Evolutionary conservation across 2,329 filamentous ascomycete species (phyloP), one percentile per base, ranked within the genome.

Genomic region (Fusarium scirpi): DNA sequence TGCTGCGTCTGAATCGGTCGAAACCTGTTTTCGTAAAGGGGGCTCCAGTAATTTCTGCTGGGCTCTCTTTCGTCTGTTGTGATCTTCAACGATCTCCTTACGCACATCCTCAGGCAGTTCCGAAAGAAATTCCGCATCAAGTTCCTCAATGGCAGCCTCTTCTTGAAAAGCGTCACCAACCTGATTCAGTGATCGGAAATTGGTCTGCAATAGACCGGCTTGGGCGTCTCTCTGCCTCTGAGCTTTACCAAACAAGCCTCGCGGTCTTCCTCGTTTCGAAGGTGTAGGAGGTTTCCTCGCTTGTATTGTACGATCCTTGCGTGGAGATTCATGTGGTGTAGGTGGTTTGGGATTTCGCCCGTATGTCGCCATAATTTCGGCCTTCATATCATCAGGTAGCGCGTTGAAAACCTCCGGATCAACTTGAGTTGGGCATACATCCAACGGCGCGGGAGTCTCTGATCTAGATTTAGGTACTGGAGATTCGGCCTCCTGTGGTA

Each of bases 371-470:
- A 98, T 80, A 1, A 98, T 85, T 79, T 98, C 96, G 3, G 90
- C 89, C 67, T 94, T 92, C 77, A 99, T 89, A 67, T 97, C 94
- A 40, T 92, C 90, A 0, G 96, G 96, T 1, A 99, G 84, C 2
- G 92, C 93, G 44, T 91, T 88, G 67, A 98, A 91, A 3, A 94
- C 92, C 44, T 95, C 93, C 0, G 90, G 90, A 75, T 99, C 96
- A 22, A 98, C 85, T 73, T 97, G 93, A 1, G 94, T 93, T 29
- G 93, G 90, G 3, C 90, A 91, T 27, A 61, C 34, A 12, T 78
- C 77, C 13, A 74, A 77, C 4, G 79, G 80, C 44, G 81, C 81
- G 13, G 83, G 81, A 64, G 82, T 81, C 40, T 81, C 78, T 1
- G 83, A 80, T 45, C 80, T 80, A 68, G 66, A 76, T 25, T 32